phyloP scores from a whole-genome alignment of 345 rosid species.

The Turritis glabra region DNA sequence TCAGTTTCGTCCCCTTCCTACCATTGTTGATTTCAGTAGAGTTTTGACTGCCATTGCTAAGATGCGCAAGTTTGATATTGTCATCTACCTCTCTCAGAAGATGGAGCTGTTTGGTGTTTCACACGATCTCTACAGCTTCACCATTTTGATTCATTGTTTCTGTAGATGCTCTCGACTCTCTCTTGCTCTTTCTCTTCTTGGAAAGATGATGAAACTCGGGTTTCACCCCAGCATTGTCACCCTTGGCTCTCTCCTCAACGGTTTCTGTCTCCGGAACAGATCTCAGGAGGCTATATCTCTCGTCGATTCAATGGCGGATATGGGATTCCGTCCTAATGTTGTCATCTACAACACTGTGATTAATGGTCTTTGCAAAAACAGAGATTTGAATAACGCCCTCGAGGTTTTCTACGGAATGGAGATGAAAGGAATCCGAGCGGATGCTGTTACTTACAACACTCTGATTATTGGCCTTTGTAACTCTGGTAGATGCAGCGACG shows the following conservation, averaged over 20 bases:
- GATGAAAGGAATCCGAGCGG: constrained; percentile 9
- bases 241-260: constrained; percentile 20
- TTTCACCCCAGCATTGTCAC: constrained; percentile 27
- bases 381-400: constrained; percentile 5
- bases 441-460: constrained; percentile 29
- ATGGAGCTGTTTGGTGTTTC: constrained; percentile 11
- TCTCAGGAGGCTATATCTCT: constrained; percentile 24
- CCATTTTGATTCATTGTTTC: constrained; percentile 24
- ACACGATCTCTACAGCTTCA: constrained; percentile 29
- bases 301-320: neutral
- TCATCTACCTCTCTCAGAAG: constrained; percentile 12
- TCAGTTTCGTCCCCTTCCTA: constrained; percentile 23
- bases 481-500: constrained; percentile 30
- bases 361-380: constrained; percentile 25
- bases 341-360: constrained; percentile 31
- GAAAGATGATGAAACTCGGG: constrained; percentile 31
- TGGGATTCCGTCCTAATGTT: constrained; percentile 20
- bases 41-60: constrained; percentile 2
- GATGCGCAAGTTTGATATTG: constrained; percentile 28
- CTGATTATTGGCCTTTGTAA: neutral
- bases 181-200: constrained; percentile 21
- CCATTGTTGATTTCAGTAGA: constrained; percentile 1
- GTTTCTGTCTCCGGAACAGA: constrained; percentile 4
- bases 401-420: constrained; percentile 13
- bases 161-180: constrained; percentile 20